Evolutionary conservation across 2,329 filamentous ascomycete genomes (phyloP), one percentile per base, ranked within the genome.

Genomic region (Diaporthe sp.): DNA sequence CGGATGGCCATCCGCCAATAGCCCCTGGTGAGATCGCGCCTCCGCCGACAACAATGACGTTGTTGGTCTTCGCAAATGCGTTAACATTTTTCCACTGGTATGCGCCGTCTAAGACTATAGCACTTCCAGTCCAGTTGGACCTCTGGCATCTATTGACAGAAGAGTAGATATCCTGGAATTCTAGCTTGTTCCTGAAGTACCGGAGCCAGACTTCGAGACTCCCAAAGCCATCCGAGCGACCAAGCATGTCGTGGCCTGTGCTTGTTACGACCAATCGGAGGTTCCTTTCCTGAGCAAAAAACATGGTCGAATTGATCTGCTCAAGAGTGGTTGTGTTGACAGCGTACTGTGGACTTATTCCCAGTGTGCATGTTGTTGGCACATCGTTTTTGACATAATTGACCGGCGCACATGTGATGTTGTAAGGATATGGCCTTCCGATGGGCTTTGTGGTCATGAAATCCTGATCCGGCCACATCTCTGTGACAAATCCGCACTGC

Each of bases 21-120:
- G 86, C 81, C 31, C 87, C 87, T 8, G 88, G 85, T 75, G 78
- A 17, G 83, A 86, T 74, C 80, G 61, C 25, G 3, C 70, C 70
- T 25, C 58, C 70, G 9, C 44, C 31, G 42, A 39, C 42, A 5
- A 74, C 51, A 39, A 51, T 58, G 6, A 57, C 46, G 31, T 39
- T 51, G 1, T 62, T 55, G 7, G 37, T 34, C 44, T 28, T 53
- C 1, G 53, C 31, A 68, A 28, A 42, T 37, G 13, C 34, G 44
- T 68, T 34, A 19, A 78, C 73, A 9, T 74, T 53, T 6, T 51
- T 17, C 67, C 67, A 70, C 10, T 55, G 28, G 17, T 55, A 70
- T 19, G 42, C 46, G 9, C 67, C 67, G 9, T 53, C 67, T 28
- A 70, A 57, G 1, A 22, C 15, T 39, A 70, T 70, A 10, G 67